Conservation (phyloP, 495 filamentous ascomycete species). For the Aspergillus bertholletiae region DNA sequence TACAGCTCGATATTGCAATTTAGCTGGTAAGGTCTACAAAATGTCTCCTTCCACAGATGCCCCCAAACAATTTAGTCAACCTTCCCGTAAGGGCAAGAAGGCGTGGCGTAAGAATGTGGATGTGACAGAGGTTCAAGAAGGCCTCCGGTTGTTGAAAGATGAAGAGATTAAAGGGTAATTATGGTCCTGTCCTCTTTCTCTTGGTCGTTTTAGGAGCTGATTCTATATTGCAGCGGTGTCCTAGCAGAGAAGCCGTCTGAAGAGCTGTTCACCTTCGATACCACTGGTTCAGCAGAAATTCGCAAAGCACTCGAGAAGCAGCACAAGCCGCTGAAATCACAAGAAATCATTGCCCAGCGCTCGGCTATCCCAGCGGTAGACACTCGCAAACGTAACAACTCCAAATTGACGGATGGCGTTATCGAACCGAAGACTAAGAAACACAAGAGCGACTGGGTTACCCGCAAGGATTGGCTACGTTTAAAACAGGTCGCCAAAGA, state of each 20-base stretch:
- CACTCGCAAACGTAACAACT: constrained; percentile 65
- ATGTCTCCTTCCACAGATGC: constrained; percentile 41
- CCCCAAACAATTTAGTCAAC: constrained; percentile 67
- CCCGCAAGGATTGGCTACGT: constrained; percentile 71
- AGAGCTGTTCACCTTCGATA: constrained; percentile 82
- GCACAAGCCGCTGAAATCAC: constrained; percentile 75
- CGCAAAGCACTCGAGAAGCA: constrained; percentile 58
- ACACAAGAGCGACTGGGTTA: constrained; percentile 69
- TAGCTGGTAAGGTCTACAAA: constrained; percentile 11
- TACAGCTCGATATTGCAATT: not conserved
- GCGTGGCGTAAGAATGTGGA: constrained; percentile 99
- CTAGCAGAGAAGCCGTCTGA: constrained; percentile 73
- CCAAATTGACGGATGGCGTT: constrained; percentile 61
- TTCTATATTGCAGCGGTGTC: constrained; percentile 58
- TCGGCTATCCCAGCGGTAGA: constrained; percentile 77
- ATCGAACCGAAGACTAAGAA: constrained; percentile 65
- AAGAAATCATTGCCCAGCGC: constrained; percentile 84
- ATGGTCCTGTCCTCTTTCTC: not conserved
- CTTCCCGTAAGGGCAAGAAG: constrained; percentile 95
- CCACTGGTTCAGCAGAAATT: constrained; percentile 59
- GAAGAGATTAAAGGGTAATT: constrained; percentile 82
- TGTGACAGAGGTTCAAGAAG: constrained; percentile 75
- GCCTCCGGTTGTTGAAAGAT: constrained; percentile 77
- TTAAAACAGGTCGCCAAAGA: constrained; percentile 73
- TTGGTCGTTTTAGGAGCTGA: not conserved